Evolutionary conservation across 2,329 filamentous ascomycete species (phyloP).

Genomic region (Talaromyces pinophilus): DNA sequence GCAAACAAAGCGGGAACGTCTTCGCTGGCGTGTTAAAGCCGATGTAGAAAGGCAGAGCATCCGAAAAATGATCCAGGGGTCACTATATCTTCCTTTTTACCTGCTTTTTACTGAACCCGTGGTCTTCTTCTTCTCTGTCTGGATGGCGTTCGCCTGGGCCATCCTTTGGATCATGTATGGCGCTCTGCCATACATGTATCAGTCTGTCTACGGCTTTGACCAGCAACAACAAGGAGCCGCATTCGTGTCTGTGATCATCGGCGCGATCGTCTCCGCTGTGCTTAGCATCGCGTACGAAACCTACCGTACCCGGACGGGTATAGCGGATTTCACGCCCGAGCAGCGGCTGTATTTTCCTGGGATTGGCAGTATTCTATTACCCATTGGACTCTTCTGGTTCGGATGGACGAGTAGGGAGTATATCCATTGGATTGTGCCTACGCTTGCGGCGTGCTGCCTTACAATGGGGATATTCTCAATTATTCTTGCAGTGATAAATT

Average conservation of each 20-base stretch:
- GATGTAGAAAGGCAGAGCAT: neutral
- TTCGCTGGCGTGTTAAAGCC: neutral
- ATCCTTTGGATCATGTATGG: conserved; percentile 29
- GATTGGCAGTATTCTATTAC: conserved; percentile 51
- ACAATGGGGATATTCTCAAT: conserved; percentile 79
- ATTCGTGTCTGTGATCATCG: conserved; percentile 70
- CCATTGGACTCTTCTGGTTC: conserved; percentile 52
- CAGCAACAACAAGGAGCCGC: conserved; percentile 51
- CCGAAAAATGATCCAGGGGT: neutral
- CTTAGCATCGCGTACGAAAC: conserved; percentile 9
- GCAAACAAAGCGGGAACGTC: neutral
- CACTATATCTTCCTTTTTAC: conserved; percentile 24
- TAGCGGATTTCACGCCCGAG: conserved; percentile 37
- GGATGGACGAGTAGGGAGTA: conserved; percentile 47
- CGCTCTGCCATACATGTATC: conserved; percentile 31
- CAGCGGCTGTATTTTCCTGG: conserved; percentile 52
- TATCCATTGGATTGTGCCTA: conserved; percentile 44
- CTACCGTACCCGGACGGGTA: neutral
- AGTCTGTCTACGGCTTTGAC: conserved; percentile 62
- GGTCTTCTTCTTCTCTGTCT: conserved; percentile 24
- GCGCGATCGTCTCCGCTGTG: conserved; percentile 39
- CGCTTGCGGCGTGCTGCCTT: conserved; percentile 23
- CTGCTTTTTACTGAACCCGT: conserved; percentile 32
- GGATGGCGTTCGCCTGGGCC: conserved; percentile 16
- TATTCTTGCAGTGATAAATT: conserved; percentile 83